These are phyloP conservation scores for Trypanosoma rangeli DNA, from an alignment of 208 protist genomes.

Conservation along the genomic window DNA sequence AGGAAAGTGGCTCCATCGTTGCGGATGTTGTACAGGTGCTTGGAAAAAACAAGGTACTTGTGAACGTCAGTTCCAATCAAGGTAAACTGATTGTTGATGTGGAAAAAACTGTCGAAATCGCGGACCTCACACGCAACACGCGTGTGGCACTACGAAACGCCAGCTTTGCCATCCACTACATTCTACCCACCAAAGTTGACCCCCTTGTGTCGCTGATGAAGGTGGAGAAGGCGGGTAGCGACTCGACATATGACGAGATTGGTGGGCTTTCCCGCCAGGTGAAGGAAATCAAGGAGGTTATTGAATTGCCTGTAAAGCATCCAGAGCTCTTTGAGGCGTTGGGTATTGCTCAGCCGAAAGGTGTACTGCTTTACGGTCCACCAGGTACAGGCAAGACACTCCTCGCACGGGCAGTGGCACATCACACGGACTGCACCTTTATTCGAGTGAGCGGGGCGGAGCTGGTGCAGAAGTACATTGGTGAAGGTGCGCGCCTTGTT, in stretches of 20 bases:
- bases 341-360: slow-evolving; percentile 99
- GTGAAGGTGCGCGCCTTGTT: slow-evolving; percentile 99
- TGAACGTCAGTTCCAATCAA: slow-evolving; percentile 94
- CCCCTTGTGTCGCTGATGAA: slow-evolving; percentile 99
- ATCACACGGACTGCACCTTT: slow-evolving; percentile 99
- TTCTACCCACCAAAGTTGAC: slow-evolving; percentile 98
- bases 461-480: slow-evolving; percentile 99
- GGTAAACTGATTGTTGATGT: slow-evolving; percentile 99
- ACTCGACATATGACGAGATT: slow-evolving; percentile 99
- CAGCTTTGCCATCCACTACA: slow-evolving; percentile 97
- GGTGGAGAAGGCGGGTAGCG: slow-evolving; percentile 99
- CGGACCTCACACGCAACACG: slow-evolving; percentile 92
- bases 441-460: slow-evolving; percentile 99
- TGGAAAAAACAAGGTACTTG: slow-evolving; percentile 98
- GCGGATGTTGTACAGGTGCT: slow-evolving; percentile 99
- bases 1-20: slow-evolving; percentile 97
- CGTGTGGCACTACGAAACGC: slow-evolving; percentile 98
- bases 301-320: slow-evolving; percentile 92
- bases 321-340: slow-evolving; percentile 99
- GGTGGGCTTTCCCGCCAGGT: slow-evolving; percentile 99
- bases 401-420: slow-evolving; percentile 98
- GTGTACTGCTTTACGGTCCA: slow-evolving; percentile 98
- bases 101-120: slow-evolving; percentile 95
- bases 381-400: slow-evolving; percentile 98
- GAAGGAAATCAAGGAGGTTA: slow-evolving; percentile 92